Evolutionary conservation across 2,329 filamentous ascomycete species (phyloP), one percentile per base, ranked within the genome.

Genomic region (Aspergillus japonicus): DNA sequence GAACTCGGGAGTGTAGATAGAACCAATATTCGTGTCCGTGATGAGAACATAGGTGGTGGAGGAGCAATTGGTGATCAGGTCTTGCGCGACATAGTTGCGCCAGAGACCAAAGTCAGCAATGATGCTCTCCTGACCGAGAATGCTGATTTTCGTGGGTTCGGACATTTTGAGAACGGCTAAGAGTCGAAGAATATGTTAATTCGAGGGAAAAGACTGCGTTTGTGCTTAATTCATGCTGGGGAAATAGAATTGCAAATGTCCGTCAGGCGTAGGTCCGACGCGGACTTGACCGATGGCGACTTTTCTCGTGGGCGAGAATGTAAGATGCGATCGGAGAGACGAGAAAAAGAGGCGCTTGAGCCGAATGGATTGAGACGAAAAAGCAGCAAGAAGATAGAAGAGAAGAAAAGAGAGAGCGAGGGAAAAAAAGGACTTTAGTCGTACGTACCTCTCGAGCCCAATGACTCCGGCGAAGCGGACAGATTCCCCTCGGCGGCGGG

Each of bases 1-100:
- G 76, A 99, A 97, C 29, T 81, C 73, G n/a, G 91, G 87, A 0
- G 92, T 88, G 76, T 98, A 98, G 68, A 88, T 84, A 23, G 88
- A 83, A 62, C 85, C 86, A 62, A 99, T 86, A 73, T 98, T 98
- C 50, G 93, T 96, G 78, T 99, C 95, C 76, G 95, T 98, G 71
- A 99, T 91, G 62, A 99, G 88, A 60, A 98, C 89, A 75, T 98
- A 99, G 62, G 94, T 98, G 19, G 92, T 96, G 21, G 93, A 95
- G 54, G 85, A 78, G 62, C 95, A 82, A 73, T 89, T 90, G 57
- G 83, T 78, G 63, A 98, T 82, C 58, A 99, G 83, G 77, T 99
- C 94, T 67, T 87, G 79, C 56, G 88, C 87, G 64, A 98, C 88
- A 74, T 90, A 95, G 72, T 84, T 84, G 64, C 89, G 85, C 91